Conservation (phyloP, 2,329 filamentous ascomycete species). For the Alternaria consortialis region DNA sequence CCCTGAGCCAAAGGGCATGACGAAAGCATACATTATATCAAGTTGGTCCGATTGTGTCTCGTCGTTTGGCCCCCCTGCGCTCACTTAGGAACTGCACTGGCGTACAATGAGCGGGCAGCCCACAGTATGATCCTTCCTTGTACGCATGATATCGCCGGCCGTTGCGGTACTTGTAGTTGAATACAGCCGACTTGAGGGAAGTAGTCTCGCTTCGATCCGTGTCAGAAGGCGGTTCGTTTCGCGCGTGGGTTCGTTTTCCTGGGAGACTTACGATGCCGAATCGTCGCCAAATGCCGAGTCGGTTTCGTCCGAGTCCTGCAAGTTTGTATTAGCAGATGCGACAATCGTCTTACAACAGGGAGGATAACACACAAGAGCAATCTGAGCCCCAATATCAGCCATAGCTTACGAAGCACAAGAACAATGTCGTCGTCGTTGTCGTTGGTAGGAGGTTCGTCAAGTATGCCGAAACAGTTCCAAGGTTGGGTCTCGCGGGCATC, state of each 20-base stretch:
- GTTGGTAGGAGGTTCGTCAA: not conserved
- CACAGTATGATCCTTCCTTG: slow-evolving; percentile 38
- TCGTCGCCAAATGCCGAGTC: slow-evolving; percentile 33
- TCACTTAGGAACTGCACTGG: slow-evolving; percentile 9
- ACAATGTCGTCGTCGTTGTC: not conserved
- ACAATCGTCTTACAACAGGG: too few species aligned
- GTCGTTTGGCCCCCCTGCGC: slow-evolving; percentile 44
- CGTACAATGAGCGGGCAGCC: slow-evolving; percentile 14
- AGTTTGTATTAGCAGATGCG: slow-evolving; percentile 2
- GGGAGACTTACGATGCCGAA: slow-evolving; percentile 24
- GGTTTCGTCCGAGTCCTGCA: slow-evolving; percentile 26
- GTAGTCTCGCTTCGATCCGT: slow-evolving; percentile 29
- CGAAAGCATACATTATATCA: slow-evolving; percentile 47
- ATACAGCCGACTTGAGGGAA: slow-evolving; percentile 34
- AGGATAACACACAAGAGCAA: slow-evolving; percentile 21
- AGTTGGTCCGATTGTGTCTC: slow-evolving; percentile 50
- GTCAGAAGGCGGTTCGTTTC: slow-evolving; percentile 7
- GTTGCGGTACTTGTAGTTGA: slow-evolving; percentile 39
- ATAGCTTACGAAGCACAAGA: slow-evolving; percentile 9
- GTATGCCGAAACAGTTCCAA: not conserved
- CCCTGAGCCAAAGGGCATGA: too few species aligned
- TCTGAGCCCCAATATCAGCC: slow-evolving; percentile 28
- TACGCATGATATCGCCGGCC: slow-evolving; percentile 42
- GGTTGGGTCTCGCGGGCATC: not conserved
- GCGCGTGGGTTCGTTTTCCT: too few species aligned